Conservation (phyloP, 495 filamentous ascomycete genomes). For the Patellaria atrata region DNA sequence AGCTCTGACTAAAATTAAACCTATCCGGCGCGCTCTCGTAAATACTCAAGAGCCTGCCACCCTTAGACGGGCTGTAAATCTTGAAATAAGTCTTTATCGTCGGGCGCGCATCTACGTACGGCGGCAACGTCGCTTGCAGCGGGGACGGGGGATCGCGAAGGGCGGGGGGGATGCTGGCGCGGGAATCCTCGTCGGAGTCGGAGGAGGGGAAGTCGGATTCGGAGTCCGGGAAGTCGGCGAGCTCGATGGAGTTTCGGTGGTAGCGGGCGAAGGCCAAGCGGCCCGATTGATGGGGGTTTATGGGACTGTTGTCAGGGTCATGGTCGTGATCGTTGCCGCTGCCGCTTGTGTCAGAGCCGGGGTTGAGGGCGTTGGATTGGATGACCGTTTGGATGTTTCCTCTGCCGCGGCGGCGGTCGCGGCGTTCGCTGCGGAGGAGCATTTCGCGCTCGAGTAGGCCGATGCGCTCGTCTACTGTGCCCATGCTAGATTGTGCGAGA, state of each 20-base stretch:
- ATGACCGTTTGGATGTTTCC: conserved; percentile 11
- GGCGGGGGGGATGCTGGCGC: not conserved
- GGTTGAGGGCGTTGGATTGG: too few species aligned
- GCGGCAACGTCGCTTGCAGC: conserved; percentile 28
- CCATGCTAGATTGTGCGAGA: conserved; percentile 15
- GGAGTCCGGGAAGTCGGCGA: conserved; percentile 1
- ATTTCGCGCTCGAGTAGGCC: conserved; percentile 35
- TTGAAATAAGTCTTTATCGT: conserved; percentile 51
- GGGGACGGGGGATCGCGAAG: conserved; percentile 7
- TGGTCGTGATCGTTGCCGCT: conserved; percentile 29
- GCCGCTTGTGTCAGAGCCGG: conserved; percentile 27
- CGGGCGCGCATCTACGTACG: conserved; percentile 40
- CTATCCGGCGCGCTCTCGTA: conserved; percentile 44
- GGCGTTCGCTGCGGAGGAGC: conserved; percentile 29
- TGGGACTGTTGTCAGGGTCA: conserved; percentile 3
- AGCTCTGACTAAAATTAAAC: conserved; percentile 50
- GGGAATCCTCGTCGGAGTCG: conserved; percentile 11
- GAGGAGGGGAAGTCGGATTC: conserved; percentile 3
- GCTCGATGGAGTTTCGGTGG: conserved; percentile 6
- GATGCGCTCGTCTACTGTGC: conserved; percentile 35
- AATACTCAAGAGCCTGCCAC: conserved; percentile 41
- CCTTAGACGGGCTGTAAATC: conserved; percentile 43
- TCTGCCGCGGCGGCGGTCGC: conserved; percentile 18
- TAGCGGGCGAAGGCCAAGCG: not conserved
- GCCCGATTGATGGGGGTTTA: too few species aligned